Evolutionary conservation across 148 eudicot genomes (phyloP).

Genomic region (Selenicereus undatus): DNA sequence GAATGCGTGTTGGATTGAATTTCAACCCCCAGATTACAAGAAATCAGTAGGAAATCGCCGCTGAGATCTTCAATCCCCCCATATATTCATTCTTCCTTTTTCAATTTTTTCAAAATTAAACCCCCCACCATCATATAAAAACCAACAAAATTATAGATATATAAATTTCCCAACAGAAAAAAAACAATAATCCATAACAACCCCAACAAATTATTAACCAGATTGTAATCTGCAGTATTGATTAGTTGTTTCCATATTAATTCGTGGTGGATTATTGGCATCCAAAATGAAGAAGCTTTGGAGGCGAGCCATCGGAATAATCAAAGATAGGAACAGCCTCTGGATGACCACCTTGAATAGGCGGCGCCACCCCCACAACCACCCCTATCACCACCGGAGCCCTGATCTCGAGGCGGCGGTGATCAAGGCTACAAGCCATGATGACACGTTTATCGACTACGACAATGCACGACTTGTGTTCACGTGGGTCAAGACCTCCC

Average conservation of each 20-base stretch:
- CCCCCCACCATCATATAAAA: not conserved
- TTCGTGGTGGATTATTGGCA: not conserved
- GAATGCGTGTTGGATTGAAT: not conserved
- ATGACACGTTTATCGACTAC: conserved; percentile 44
- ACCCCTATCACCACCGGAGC: conserved; percentile 30
- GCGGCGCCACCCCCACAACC: conserved; percentile 4
- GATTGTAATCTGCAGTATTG: not conserved
- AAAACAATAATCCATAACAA: not conserved
- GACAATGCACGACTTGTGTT: conserved; percentile 44
- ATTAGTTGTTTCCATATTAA: no score
- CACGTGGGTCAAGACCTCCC: conserved; percentile 47
- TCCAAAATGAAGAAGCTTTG: conserved; percentile 45
- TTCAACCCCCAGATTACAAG: not conserved
- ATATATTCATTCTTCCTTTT: not conserved
- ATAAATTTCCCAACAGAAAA: no score
- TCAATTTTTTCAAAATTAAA: no score
- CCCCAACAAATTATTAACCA: not conserved
- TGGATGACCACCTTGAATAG: conserved; percentile 30
- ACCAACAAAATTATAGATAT: not conserved
- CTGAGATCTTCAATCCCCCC: not conserved
- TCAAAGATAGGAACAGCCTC: conserved; percentile 70
- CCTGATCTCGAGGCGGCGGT: conserved; percentile 63
- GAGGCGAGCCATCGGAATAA: conserved; percentile 47
- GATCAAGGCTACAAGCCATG: conserved; percentile 77
- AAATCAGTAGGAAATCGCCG: not conserved